Percentiles rank a stretch among this genome's conserved stretches.
Evolutionary conservation across 2,329 filamentous ascomycete genomes (phyloP).

Genomic region (Volutella citrinella): DNA sequence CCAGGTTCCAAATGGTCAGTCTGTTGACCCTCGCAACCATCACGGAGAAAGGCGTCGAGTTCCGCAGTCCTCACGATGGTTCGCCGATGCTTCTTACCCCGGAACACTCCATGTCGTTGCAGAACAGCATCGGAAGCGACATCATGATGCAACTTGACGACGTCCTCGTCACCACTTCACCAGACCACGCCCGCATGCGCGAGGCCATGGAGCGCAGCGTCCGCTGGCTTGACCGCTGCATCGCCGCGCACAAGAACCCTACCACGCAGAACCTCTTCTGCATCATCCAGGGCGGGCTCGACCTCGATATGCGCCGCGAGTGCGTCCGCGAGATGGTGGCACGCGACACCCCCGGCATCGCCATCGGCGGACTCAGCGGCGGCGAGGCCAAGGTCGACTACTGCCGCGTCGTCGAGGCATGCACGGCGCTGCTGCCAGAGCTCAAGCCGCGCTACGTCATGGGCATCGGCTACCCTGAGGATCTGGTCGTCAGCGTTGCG

Average conservation of each 20-base stretch:
- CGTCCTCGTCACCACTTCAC: conserved; percentile 93
- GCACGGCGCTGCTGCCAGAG: conserved; percentile 80
- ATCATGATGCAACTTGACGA: conserved; percentile 99
- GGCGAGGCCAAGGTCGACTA: conserved; percentile 93
- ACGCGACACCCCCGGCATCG: conserved; percentile 90
- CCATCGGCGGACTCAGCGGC: conserved; percentile 90
- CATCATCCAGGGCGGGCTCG: conserved; percentile 94
- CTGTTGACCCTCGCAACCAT: conserved; percentile 88
- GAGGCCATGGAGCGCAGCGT: conserved; percentile 95
- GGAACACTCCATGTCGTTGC: conserved; percentile 92
- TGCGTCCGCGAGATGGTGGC: conserved; percentile 87
- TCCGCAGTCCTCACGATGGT: conserved; percentile 94
- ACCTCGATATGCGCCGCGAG: conserved; percentile 78
- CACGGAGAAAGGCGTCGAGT: conserved; percentile 92
- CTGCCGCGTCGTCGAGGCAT: conserved; percentile 84
- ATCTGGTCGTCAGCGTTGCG: conserved; percentile 88
- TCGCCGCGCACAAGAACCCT: conserved; percentile 81
- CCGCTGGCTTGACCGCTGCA: conserved; percentile 93
- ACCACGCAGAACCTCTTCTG: conserved; percentile 91
- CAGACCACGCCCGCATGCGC: conserved; percentile 80
- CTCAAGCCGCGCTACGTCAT: conserved; percentile 98
- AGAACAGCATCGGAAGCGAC: conserved; percentile 96
- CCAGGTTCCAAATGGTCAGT: conserved; percentile 97
- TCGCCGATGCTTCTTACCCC: conserved; percentile 95
- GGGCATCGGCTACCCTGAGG: conserved; percentile 97